Evolutionary conservation across 768 basidiomycete species (phyloP).

Genomic region (Gloeopeniophorella convolvens): DNA sequence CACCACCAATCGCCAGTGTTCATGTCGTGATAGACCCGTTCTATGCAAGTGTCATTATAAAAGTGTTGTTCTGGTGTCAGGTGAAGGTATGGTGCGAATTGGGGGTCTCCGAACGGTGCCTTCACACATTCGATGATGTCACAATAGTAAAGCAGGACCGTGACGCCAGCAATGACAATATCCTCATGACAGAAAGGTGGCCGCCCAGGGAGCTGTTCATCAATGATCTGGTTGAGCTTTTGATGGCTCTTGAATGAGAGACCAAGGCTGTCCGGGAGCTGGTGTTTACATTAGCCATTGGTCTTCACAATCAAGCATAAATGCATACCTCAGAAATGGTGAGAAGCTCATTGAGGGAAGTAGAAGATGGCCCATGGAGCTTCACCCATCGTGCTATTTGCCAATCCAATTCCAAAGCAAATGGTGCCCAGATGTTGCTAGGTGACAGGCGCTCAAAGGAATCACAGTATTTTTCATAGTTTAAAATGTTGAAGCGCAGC

Average conservation of each 20-base stretch:
- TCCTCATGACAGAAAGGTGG: neutral
- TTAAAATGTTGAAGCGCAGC: too few relatives aligned
- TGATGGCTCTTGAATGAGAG: neutral
- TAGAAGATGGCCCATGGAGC: neutral
- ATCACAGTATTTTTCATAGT: too few relatives aligned
- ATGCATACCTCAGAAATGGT: neutral
- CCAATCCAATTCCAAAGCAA: neutral
- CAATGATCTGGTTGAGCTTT: neutral
- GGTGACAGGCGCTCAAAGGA: too few relatives aligned
- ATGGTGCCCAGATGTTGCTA: neutral
- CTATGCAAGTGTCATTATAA: neutral
- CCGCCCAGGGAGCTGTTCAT: neutral
- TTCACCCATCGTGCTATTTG: neutral
- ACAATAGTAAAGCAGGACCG: neutral
- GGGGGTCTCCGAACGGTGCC: neutral
- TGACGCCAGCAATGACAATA: neutral
- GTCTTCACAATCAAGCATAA: neutral
- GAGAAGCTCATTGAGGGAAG: neutral
- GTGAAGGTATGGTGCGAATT: neutral
- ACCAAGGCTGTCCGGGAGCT: neutral
- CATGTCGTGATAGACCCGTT: constrained; percentile 22
- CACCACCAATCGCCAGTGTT: constrained; percentile 26
- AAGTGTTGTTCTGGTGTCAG: constrained; percentile 1
- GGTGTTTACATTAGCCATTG: neutral
- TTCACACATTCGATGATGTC: neutral